Evolutionary conservation across 306 rosid species (phyloP).

Genomic region (Pyrus pyrifolia): DNA sequence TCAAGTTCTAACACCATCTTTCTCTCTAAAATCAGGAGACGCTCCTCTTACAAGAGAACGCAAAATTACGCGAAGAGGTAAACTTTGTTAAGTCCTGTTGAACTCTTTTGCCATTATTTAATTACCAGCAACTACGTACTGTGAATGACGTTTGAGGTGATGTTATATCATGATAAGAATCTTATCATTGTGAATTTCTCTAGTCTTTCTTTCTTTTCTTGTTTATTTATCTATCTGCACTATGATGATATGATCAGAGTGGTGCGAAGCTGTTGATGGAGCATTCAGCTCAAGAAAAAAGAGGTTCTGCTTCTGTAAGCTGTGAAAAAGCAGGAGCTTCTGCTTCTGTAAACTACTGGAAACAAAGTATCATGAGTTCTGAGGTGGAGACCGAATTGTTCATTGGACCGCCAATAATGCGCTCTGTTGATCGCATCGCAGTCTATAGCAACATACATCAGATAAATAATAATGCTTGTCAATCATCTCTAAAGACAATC

Average conservation of each 20-base stretch:
- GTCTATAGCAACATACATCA: background rate
- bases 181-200: background rate
- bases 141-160: background rate
- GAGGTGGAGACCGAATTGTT: constrained; percentile 38
- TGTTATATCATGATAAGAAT: no score
- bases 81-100: background rate
- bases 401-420: constrained; percentile 42
- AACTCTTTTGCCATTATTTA: background rate
- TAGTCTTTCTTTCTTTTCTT: background rate
- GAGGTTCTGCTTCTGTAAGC: background rate
- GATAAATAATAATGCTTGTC: background rate
- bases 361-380: constrained; percentile 14
- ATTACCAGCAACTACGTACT: background rate
- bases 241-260: background rate
- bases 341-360: background rate
- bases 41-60: constrained; percentile 38
- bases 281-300: constrained; percentile 5
- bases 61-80: constrained; percentile 33
- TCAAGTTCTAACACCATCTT: background rate
- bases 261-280: background rate
- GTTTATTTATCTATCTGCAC: background rate
- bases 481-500: background rate
- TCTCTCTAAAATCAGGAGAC: constrained; percentile 35
- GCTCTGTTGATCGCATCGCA: background rate
- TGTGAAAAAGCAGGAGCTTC: background rate